These are phyloP conservation scores for Ottelia alismoides DNA, from an alignment of 106 monocot genomes.

Conservation along the genomic window DNA sequence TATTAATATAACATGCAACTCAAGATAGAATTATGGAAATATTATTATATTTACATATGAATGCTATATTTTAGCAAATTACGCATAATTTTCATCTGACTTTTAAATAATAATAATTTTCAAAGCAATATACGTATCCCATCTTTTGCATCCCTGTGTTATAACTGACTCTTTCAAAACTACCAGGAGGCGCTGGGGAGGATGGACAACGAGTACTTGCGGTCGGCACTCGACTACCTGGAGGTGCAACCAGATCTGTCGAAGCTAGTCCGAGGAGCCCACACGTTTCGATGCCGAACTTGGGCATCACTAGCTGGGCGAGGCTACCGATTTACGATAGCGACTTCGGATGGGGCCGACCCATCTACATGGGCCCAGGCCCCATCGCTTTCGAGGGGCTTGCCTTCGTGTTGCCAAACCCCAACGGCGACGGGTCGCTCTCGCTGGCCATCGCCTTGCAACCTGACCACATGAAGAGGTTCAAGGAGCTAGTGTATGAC, in stretches of 20 bases:
- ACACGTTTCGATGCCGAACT: slow-evolving; percentile 64
- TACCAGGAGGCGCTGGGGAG: slow-evolving; percentile 38
- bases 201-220: slow-evolving; percentile 72
- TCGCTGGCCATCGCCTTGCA: slow-evolving; percentile 78
- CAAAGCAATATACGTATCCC: no score
- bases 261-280: slow-evolving; percentile 54
- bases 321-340: slow-evolving; percentile 68
- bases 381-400: slow-evolving; percentile 63
- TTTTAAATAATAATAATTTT: no score
- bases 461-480: slow-evolving; percentile 55
- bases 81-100: no score
- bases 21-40: no score
- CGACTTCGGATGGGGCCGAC: slow-evolving; percentile 89
- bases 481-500: slow-evolving; percentile 50
- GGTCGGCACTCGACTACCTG: slow-evolving; percentile 73
- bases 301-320: slow-evolving; percentile 78
- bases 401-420: slow-evolving; percentile 58
- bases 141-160: no score
- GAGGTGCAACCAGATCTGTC: slow-evolving; percentile 71
- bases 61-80: no score
- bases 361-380: slow-evolving; percentile 73
- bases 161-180: no score
- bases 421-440: slow-evolving; percentile 49
- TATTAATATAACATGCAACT: no score
- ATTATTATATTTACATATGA: no score